Evolutionary conservation across 345 rosid genomes (phyloP).

Genomic region (Capsella bursapastoris): DNA sequence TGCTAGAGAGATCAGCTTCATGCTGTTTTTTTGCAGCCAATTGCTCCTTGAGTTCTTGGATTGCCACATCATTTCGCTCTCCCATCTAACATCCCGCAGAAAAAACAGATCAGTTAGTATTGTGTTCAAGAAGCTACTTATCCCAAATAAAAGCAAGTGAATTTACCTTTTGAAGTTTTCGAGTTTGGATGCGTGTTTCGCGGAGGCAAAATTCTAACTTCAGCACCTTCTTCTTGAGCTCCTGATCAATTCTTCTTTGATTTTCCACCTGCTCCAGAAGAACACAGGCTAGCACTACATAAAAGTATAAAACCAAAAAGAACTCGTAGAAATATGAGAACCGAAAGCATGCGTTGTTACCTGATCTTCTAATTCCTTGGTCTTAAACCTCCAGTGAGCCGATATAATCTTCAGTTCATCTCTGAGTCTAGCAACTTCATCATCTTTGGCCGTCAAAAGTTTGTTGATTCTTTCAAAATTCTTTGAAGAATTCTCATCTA

Average conservation of each 20-base stretch:
- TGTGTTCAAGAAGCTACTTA: background rate
- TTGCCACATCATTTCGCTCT: slow-evolving; percentile 76
- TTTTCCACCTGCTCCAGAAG: slow-evolving; percentile 69
- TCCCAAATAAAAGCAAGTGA: slow-evolving; percentile 21
- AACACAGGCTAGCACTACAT: slow-evolving; percentile 1
- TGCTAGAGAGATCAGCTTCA: slow-evolving; percentile 42
- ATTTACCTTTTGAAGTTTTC: slow-evolving; percentile 82
- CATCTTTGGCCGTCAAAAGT: slow-evolving; percentile 65
- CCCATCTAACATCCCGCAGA: slow-evolving; percentile 61
- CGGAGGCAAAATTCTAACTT: slow-evolving; percentile 93
- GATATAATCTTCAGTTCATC: slow-evolving; percentile 84
- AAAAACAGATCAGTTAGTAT: background rate
- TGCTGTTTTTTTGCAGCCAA: slow-evolving; percentile 56
- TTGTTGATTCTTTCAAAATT: slow-evolving; percentile 64
- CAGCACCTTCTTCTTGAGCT: slow-evolving; percentile 82
- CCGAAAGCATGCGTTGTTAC: slow-evolving; percentile 44
- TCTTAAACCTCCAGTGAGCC: slow-evolving; percentile 84
- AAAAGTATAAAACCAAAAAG: background rate
- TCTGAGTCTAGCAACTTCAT: slow-evolving; percentile 68
- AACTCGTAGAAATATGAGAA: slow-evolving; percentile 15
- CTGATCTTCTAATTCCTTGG: slow-evolving; percentile 82
- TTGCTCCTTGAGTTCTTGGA: slow-evolving; percentile 73
- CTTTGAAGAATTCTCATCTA: slow-evolving; percentile 75
- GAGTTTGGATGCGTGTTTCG: slow-evolving; percentile 80
- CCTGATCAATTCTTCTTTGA: slow-evolving; percentile 81